Percentiles rank a stretch among this genome's conserved stretches.
phyloP scores from a whole-genome alignment of 108 stramenopile species.

The Pseudonitzschia pungens region DNA sequence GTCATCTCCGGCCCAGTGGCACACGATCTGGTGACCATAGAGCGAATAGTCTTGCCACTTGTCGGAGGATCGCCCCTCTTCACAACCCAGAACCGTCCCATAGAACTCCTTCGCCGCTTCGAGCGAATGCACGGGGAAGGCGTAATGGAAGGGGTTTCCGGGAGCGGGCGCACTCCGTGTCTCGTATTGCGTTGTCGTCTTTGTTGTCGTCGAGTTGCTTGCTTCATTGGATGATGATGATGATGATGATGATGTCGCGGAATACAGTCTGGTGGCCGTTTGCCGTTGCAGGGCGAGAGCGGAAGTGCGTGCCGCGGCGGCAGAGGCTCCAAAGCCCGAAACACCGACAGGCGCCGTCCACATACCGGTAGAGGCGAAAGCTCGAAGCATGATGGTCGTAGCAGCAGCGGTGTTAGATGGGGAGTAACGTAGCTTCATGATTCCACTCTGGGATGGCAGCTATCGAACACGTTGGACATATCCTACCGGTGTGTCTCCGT shows the following conservation, averaged over 20 bases:
- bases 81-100: conserved; percentile 82
- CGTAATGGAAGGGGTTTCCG: conserved; percentile 92
- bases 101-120: conserved; percentile 91
- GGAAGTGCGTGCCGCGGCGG: background rate
- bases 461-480: too few relatives aligned
- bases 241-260: too few relatives aligned
- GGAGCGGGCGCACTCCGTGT: conserved; percentile 74
- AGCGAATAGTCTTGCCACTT: conserved; percentile 98
- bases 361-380: background rate
- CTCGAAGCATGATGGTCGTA: conserved; percentile 6
- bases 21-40: conserved; percentile 95
- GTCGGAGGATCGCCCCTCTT: conserved; percentile 83
- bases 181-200: conserved; percentile 42
- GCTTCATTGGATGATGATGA: background rate
- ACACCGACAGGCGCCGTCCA: background rate
- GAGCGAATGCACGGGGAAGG: conserved; percentile 95
- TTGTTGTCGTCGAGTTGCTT: background rate
- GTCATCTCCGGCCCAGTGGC: conserved; percentile 90
- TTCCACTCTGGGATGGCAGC: too few relatives aligned
- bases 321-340: background rate
- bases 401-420: background rate
- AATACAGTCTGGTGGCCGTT: background rate
- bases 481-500: too few relatives aligned
- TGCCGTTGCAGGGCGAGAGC: background rate
- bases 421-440: background rate